These are phyloP conservation scores for Daedalea quercina DNA, from an alignment of 768 basidiomycete species.

Conservation along the genomic window DNA sequence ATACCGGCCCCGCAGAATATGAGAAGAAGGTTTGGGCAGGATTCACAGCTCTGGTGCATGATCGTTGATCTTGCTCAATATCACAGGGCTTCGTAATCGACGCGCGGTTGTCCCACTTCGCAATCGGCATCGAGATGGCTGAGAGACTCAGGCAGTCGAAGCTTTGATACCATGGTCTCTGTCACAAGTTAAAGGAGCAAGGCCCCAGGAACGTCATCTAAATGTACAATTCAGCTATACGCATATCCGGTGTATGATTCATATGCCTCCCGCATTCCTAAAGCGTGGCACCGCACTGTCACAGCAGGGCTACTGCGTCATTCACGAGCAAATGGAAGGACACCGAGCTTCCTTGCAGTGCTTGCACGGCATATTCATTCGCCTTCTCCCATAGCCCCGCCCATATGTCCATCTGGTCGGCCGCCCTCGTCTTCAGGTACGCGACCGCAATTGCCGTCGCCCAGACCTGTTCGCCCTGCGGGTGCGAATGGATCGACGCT, in stretches of 20 bases:
- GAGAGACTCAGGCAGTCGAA: constrained; percentile 24
- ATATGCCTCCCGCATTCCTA: too few species aligned
- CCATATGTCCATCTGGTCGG: constrained; percentile 33
- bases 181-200: too few species aligned
- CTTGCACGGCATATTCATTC: constrained; percentile 27
- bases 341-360: neutral
- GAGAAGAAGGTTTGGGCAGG: constrained; percentile 39
- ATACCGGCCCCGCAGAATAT: constrained; percentile 37
- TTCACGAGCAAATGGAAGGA: too few species aligned
- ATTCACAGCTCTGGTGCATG: neutral
- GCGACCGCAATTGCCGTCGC: constrained; percentile 41
- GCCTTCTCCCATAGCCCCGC: constrained; percentile 37
- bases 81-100: constrained; percentile 54
- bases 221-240: too few species aligned
- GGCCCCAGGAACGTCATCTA: too few species aligned
- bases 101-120: constrained; percentile 72
- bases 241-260: too few species aligned
- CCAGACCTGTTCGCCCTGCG: constrained; percentile 34
- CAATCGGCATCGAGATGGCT: constrained; percentile 59
- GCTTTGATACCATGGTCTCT: neutral
- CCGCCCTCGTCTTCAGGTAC: constrained; percentile 34
- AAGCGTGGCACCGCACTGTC: too few species aligned
- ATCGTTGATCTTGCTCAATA: neutral
- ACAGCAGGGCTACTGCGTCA: too few species aligned
- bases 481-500: neutral